phyloP scores from a whole-genome alignment of 2,329 filamentous ascomycete species.

The Botrytis deweyae region DNA sequence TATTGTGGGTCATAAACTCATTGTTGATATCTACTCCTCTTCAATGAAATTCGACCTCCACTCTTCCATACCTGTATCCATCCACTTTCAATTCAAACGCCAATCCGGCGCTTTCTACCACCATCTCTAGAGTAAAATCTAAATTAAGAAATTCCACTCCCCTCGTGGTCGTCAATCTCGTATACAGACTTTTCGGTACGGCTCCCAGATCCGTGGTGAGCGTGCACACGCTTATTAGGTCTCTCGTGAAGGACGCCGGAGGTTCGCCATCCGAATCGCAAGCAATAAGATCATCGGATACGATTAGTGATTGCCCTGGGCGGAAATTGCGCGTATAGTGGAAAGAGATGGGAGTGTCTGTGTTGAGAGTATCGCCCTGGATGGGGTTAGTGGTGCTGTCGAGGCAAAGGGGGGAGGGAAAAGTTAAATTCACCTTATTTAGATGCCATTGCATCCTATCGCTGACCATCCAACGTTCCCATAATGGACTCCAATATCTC shows the following conservation, averaged over 20 bases:
- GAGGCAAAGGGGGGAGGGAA: no score
- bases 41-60: conserved; percentile 75
- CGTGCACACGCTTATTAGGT: conserved; percentile 72
- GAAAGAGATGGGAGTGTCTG: conserved; percentile 73
- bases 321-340: conserved; percentile 84
- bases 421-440: conserved; percentile 53
- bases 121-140: conserved; percentile 81
- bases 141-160: conserved; percentile 81
- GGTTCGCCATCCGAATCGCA: conserved; percentile 61
- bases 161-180: conserved; percentile 71
- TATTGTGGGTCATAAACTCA: no score
- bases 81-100: conserved; percentile 79
- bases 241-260: conserved; percentile 60
- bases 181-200: conserved; percentile 72
- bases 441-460: conserved; percentile 88
- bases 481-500: conserved; percentile 75
- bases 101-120: conserved; percentile 72
- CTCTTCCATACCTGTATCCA: conserved; percentile 71
- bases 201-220: conserved; percentile 77
- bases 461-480: conserved; percentile 81
- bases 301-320: conserved; percentile 71
- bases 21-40: no score
- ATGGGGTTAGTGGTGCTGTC: background rate
- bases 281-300: conserved; percentile 78
- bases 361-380: conserved; percentile 71